Conservation (phyloP, 805 yeast species). For the Starmerella tilneyi region DNA sequence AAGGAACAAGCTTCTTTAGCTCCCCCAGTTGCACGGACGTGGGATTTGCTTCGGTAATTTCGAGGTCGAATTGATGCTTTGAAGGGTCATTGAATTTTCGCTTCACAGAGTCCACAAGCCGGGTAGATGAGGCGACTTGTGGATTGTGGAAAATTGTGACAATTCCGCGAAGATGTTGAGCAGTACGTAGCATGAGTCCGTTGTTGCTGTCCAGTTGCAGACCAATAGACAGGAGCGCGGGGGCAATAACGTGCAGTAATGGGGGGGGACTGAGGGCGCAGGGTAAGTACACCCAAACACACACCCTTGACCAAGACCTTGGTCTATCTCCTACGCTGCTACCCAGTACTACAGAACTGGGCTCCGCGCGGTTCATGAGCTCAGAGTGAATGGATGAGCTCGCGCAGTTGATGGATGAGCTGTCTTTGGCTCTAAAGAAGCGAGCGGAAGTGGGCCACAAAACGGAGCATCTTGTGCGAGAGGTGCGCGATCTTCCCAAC, state of each 20-base stretch:
- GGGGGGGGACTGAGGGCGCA: no score
- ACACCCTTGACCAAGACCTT: neutral
- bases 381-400: constrained; percentile 18
- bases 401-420: constrained; percentile 27
- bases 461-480: constrained; percentile 22
- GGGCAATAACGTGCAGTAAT: no score
- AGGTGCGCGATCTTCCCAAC: constrained; percentile 21
- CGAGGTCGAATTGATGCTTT: constrained; percentile 26
- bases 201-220: neutral
- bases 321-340: neutral
- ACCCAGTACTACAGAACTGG: no score
- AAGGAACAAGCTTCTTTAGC: constrained; percentile 18
- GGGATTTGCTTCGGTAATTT: constrained; percentile 28
- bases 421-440: constrained; percentile 23
- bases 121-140: constrained; percentile 19
- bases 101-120: constrained; percentile 21
- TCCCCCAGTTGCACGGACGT: constrained; percentile 27
- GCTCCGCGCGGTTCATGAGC: neutral
- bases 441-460: constrained; percentile 23
- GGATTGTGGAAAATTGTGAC: constrained; percentile 31
- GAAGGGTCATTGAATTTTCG: constrained; percentile 21
- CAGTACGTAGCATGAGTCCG: constrained; percentile 26
- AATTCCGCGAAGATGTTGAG: constrained; percentile 27
- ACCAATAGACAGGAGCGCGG: no score
- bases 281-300: neutral